Evolutionary conservation across 176 grass and related monocot species (phyloP).

Genomic region (Themeda triandra): DNA sequence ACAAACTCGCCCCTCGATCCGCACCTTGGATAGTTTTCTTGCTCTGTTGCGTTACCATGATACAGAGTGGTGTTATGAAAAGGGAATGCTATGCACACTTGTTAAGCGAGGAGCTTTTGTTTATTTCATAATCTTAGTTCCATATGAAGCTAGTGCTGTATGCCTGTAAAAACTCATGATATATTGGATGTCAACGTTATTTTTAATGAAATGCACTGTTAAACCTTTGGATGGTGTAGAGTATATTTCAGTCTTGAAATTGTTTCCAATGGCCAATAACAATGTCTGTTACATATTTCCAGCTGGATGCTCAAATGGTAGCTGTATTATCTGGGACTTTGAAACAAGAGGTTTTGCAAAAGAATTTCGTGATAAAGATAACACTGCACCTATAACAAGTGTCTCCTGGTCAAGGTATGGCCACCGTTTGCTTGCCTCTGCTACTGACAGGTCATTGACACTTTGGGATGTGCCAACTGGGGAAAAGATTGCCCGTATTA

Average conservation of each 20-base stretch:
- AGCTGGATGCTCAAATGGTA: slow-evolving; percentile 96
- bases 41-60: not conserved
- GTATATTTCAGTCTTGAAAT: not conserved
- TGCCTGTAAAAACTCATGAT: not conserved
- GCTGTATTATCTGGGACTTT: slow-evolving; percentile 96
- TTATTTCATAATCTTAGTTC: not conserved
- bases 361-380: slow-evolving; percentile 84
- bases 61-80: not conserved
- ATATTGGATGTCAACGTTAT: not conserved
- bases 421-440: slow-evolving; percentile 91
- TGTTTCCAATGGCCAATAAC: not conserved
- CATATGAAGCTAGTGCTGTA: not conserved
- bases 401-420: slow-evolving; percentile 91
- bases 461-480: slow-evolving; percentile 85
- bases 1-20: too few relatives aligned
- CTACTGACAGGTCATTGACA: slow-evolving; percentile 89
- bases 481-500: slow-evolving; percentile 76
- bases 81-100: not conserved
- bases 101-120: not conserved
- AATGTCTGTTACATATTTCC: slow-evolving; percentile 29
- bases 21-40: slow-evolving; percentile 11
- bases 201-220: not conserved
- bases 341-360: slow-evolving; percentile 96
- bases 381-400: slow-evolving; percentile 89
- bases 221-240: not conserved